Percentiles rank a stretch among this genome's conserved stretches.
Conservation (phyloP, 768 basidiomycete species). For the Clathrus columnatus region DNA sequence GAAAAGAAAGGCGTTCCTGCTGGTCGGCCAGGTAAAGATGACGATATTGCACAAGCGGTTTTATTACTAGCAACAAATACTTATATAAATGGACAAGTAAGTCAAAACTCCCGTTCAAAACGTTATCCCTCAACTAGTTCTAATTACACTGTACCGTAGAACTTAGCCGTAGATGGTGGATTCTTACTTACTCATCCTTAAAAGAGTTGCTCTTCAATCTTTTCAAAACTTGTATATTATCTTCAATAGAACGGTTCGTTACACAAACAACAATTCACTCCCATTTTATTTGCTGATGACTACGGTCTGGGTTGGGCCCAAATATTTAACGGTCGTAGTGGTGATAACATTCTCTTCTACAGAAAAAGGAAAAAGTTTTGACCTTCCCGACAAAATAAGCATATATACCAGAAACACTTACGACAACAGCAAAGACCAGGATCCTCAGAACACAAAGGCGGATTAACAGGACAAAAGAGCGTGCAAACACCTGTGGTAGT, state of each 20-base stretch:
- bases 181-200: neutral
- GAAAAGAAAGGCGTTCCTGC: constrained; percentile 29
- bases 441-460: neutral
- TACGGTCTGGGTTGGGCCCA: too few species aligned
- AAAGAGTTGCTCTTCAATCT: too few species aligned
- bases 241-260: too few species aligned
- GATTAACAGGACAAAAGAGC: neutral
- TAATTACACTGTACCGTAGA: too few species aligned
- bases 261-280: too few species aligned
- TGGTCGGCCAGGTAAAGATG: constrained; percentile 26
- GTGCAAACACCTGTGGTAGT: neutral
- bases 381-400: neutral
- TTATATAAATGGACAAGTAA: constrained; percentile 30
- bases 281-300: too few species aligned
- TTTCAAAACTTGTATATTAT: too few species aligned
- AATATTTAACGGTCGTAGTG: neutral
- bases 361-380: neutral
- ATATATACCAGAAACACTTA: neutral
- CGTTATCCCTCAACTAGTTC: too few species aligned
- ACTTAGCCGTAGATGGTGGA: too few species aligned
- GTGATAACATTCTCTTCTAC: neutral
- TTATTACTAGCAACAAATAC: constrained; percentile 25
- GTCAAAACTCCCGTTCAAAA: too few species aligned
- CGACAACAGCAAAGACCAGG: neutral
- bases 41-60: constrained; percentile 28